A percentile compares a stretch with the other conserved stretches of the same genome.
Conservation (phyloP, 2,329 filamentous ascomycete species). For the Mollisia scopiformis region DNA sequence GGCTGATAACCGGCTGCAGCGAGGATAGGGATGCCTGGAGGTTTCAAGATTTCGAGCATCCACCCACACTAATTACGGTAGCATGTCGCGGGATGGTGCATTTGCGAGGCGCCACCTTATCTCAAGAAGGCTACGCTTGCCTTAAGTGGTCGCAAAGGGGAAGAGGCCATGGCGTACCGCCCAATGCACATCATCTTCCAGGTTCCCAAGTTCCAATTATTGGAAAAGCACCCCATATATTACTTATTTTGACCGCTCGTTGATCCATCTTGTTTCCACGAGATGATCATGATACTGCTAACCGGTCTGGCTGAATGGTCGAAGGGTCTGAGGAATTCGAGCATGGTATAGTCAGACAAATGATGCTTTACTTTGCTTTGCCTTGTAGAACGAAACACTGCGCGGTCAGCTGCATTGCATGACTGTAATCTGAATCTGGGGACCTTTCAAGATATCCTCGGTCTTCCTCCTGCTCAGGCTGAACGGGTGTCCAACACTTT, state of each 20-base stretch:
- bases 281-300: conserved; percentile 1
- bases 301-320: conserved; percentile 9
- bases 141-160: conserved; percentile 10
- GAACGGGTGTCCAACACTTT: conserved; percentile 2
- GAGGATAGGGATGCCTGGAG: conserved; percentile 26
- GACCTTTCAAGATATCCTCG: not conserved
- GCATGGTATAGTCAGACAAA: not conserved
- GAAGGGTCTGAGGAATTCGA: not conserved
- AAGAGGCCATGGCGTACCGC: conserved; percentile 24
- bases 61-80: conserved; percentile 8
- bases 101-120: not conserved
- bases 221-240: conserved; percentile 11
- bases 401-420: conserved; percentile 20
- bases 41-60: conserved; percentile 27
- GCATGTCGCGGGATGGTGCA: conserved; percentile 11
- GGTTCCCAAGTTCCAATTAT: conserved; percentile 10
- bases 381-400: conserved; percentile 16
- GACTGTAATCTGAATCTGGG: not conserved
- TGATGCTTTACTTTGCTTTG: not conserved
- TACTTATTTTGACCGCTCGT: conserved; percentile 15
- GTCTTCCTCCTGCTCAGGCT: conserved; percentile 21
- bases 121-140: conserved; percentile 11
- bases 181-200: conserved; percentile 28
- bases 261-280: not conserved
- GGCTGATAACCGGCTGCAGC: conserved; percentile 26